Evolutionary conservation across 768 basidiomycete species (phyloP), one percentile per base, ranked within the genome.

Genomic region (Butyriboletus loyo): DNA sequence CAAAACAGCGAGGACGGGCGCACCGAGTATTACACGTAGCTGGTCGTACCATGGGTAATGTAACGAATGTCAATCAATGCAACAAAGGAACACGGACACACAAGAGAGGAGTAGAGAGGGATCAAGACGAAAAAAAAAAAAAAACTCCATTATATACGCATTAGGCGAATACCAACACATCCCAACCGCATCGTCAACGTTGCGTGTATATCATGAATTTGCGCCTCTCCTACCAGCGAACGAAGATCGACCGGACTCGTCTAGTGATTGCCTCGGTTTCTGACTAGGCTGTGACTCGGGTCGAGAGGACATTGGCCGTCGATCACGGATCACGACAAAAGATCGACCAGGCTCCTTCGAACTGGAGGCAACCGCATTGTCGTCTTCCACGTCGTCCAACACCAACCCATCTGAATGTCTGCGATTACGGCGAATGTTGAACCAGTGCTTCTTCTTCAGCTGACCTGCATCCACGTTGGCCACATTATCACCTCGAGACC

Each of bases 361-460:
- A 37, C 69, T 66, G 55, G 54, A 69, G 36, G 55, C 69, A 66
- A 50, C 50, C 31, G 31, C 74, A 64, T 49, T 54, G n/a, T 46
- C 51, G 28, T 37, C 58, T 39, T 36, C 51, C 13, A 56, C 66
- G 24, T 61, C 65, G 62, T 68, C 51, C 69, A 71, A 24, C 21
- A 68, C 54, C 15, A 76, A 75, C 39, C 82, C 81, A 53, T 78
- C 83, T 59, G 84, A 86, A 54, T 84, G 78, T 31, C 79, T 77
- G 45, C 86, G 77, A 62, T 74, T 75, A 53, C 82, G 77, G 32
- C 83, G 74, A 21, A 87, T 64, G 48, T 81, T 80, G 63, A 82
- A 87, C 87, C 87, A 89, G n/a, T 77, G 77, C 62, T 78, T 84
- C 75, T 83, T 86, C 72, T 74, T 85, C 30, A 78, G 77, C 56